Percentiles rank a stretch among this genome's conserved stretches.
phyloP scores from a whole-genome alignment of 2,329 filamentous ascomycete genomes.

The Venturiaceae sp. region DNA sequence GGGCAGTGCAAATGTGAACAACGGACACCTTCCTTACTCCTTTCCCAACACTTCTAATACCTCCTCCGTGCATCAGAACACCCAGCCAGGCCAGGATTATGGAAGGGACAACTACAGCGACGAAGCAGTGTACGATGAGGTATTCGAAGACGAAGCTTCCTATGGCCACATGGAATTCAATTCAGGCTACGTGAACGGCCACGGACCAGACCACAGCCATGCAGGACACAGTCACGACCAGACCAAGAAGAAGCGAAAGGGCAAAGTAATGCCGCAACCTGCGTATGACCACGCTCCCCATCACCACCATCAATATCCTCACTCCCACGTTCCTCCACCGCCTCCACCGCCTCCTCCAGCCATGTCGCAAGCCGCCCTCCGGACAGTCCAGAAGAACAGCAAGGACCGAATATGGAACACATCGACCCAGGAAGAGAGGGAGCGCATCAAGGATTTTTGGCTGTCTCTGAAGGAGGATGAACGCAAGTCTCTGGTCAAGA shows the following conservation, averaged over 20 bases:
- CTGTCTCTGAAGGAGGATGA: conserved; percentile 88
- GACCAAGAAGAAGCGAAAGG: conserved; percentile 10
- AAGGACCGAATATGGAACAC: conserved; percentile 97
- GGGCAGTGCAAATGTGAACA: conserved; percentile 15
- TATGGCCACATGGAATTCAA: conserved; percentile 29
- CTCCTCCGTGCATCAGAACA: background rate
- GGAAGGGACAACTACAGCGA: conserved; percentile 4
- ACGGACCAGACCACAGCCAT: conserved; percentile 24
- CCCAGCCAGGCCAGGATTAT: background rate
- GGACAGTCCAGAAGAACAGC: conserved; percentile 34
- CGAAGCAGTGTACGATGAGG: conserved; percentile 5
- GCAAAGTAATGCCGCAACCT: background rate
- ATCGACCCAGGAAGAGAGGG: conserved; percentile 84
- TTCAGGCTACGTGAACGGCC: conserved; percentile 42
- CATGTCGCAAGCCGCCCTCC: conserved; percentile 31
- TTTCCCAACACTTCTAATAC: background rate
- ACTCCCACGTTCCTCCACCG: conserved; percentile 19
- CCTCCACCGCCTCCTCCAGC: conserved; percentile 7
- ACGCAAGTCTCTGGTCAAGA: conserved; percentile 89
- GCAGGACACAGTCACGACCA: conserved; percentile 7
- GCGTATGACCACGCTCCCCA: background rate
- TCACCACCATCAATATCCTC: background rate
- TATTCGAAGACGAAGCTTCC: conserved; percentile 21
- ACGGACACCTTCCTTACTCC: conserved; percentile 17
- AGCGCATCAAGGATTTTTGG: conserved; percentile 98